phyloP scores from a whole-genome alignment of 2,329 filamentous ascomycete species.

The Penicillium verrucosum region DNA sequence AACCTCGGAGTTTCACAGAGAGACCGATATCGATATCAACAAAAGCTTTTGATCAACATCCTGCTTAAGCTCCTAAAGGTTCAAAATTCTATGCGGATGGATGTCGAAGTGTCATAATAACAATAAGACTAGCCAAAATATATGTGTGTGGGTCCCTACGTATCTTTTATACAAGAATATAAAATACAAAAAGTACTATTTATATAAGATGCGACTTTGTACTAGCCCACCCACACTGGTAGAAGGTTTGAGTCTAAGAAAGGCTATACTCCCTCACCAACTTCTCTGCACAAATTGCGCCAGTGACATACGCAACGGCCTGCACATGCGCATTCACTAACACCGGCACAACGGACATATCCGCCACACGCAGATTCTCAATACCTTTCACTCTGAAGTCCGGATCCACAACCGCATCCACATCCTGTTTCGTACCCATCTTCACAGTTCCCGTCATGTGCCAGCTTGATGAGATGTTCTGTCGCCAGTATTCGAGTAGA shows the following conservation, averaged over 20 bases:
- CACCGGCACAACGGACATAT: slow-evolving; percentile 45
- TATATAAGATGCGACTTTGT: not conserved
- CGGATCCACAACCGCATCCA: slow-evolving; percentile 49
- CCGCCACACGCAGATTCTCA: slow-evolving; percentile 40
- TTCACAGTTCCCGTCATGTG: slow-evolving; percentile 57
- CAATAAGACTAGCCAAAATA: not conserved
- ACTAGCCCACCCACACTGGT: not conserved
- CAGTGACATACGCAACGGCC: slow-evolving; percentile 54
- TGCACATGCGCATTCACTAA: slow-evolving; percentile 51
- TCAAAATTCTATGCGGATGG: not conserved
- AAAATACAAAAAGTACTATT: not conserved
- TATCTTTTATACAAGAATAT: not conserved
- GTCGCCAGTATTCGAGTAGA: slow-evolving; percentile 49
- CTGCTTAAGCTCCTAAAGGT: not conserved
- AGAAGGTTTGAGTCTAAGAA: slow-evolving; percentile 5
- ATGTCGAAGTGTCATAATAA: not conserved
- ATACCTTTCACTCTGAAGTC: slow-evolving; percentile 40
- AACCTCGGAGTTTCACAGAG: not conserved
- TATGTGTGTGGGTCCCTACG: not conserved
- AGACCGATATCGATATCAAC: not conserved
- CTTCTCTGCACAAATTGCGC: slow-evolving; percentile 52
- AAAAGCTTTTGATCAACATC: not conserved
- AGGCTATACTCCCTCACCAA: slow-evolving; percentile 47
- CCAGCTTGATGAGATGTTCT: slow-evolving; percentile 50
- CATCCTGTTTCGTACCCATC: slow-evolving; percentile 52